Evolutionary conservation across 2,329 filamentous ascomycete species (phyloP), one percentile per base, ranked within the genome.

Genomic region (Rhynchosporium graminicola): DNA sequence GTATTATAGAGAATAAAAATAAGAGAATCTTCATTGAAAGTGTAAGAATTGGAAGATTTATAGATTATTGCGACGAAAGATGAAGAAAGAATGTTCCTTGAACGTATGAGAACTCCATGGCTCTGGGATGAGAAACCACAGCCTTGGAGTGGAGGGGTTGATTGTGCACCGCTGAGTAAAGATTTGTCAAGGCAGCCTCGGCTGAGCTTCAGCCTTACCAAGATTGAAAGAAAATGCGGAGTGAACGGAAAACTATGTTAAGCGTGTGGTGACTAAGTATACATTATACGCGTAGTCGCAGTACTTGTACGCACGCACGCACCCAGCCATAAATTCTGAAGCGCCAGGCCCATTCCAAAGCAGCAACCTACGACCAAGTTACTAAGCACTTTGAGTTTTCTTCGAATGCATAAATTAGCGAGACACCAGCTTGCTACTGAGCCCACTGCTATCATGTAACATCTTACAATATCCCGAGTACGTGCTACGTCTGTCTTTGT

Each of bases 11-110:
- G 43, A 69, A 67, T 26, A 70, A 33, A 10, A 72, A 33, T 3
- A 73, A 47, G 57, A 71, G 59, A 47, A 70, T 54, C 68, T 63
- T 73, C 71, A 73, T 74, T 42, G 65, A 64, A 59, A 68, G 60
- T 15, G 64, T 57, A 68, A 60, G 15, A 31, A 43, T 33, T 60
- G 38, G 29, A 33, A 40, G 51, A 57, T 62, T 65, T 70, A 68
- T 71, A 69, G 59, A 60, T 59, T 57, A 33, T 33, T 15, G 9
- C 26, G 31, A 57, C 57, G 67, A 69, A 66, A 54, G 33, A n/a
- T 43, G 65, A 64, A 29, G 67, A 66, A 64, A 29, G 67, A 68
- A 66, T 56, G 55, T 69, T 66, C 66, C 63, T 59, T 54, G n/a
- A 4, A 38, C 31, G 40, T 36, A n/a, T 36, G 20, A 20, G 47